Percentiles rank a stretch among this genome's conserved stretches.
These are phyloP conservation scores for Colletotrichum melonis DNA, from an alignment of 2,329 filamentous ascomycete species.

Conservation along the genomic window DNA sequence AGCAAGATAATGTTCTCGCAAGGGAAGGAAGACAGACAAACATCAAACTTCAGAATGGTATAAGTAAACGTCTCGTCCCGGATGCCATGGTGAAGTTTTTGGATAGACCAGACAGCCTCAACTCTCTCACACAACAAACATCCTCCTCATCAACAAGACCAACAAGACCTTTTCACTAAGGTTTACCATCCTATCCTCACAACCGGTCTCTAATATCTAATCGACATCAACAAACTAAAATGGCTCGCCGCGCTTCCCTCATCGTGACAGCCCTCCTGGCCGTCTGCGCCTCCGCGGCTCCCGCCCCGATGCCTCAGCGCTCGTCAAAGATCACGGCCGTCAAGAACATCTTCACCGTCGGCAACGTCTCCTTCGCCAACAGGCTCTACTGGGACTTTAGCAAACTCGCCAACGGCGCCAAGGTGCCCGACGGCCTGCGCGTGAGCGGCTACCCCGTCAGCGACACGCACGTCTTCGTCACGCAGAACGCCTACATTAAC, in stretches of 20 bases:
- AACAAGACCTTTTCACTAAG: not conserved
- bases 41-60: not conserved
- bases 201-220: not conserved
- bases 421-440: constrained; percentile 38
- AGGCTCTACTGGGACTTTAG: constrained; percentile 20
- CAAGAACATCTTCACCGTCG: constrained; percentile 7
- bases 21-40: not conserved
- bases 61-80: not conserved
- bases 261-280: constrained; percentile 3
- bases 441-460: constrained; percentile 39
- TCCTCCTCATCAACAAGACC: not conserved
- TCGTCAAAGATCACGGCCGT: not conserved
- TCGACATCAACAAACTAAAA: not conserved
- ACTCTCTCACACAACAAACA: not conserved
- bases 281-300: not conserved
- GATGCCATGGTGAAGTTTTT: not conserved
- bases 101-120: not conserved
- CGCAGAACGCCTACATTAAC: constrained; percentile 37
- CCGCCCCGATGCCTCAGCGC: constrained; percentile 2
- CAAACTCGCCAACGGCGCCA: not conserved
- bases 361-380: not conserved
- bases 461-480: constrained; percentile 26
- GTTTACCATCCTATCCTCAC: not conserved
- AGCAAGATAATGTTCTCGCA: not conserved
- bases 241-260: not conserved